phyloP scores from a whole-genome alignment of 1,284 basidiomycete genomes.

The Irpex rosettiformis region DNA sequence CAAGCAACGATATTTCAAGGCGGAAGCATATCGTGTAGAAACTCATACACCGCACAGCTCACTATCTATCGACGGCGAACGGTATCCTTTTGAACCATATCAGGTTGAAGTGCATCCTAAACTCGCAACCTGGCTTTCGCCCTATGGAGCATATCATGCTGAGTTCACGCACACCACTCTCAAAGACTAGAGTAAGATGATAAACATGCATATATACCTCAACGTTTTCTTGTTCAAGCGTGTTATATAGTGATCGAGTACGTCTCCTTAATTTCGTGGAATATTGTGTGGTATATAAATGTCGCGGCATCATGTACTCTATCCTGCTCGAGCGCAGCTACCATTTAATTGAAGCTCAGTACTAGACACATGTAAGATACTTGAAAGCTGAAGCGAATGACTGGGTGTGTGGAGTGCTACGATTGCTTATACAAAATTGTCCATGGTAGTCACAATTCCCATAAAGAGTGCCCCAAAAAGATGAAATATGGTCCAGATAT shows the following conservation, averaged over 20 bases:
- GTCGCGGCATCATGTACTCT: not conserved
- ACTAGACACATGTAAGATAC: conserved; percentile 13
- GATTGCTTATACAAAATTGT: conserved; percentile 18
- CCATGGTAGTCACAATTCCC: conserved; percentile 18
- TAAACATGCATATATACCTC: not conserved
- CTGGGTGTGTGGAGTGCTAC: conserved; percentile 11
- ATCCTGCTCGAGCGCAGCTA: conserved; percentile 8
- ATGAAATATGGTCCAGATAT: conserved; percentile 26
- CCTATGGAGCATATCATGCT: conserved; percentile 61
- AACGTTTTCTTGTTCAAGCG: not conserved
- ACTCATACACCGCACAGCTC: conserved; percentile 54
- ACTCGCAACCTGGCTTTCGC: conserved; percentile 69
- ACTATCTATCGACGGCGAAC: conserved; percentile 82
- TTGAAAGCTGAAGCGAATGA: conserved; percentile 23
- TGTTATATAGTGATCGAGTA: not conserved
- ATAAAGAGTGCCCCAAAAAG: conserved; percentile 23
- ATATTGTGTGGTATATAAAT: not conserved
- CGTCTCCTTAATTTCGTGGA: not conserved
- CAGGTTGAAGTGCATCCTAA: conserved; percentile 80
- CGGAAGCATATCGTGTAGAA: conserved; percentile 71
- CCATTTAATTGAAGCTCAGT: conserved; percentile 10
- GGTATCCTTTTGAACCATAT: conserved; percentile 75
- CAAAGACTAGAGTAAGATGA: not conserved
- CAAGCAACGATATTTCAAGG: conserved; percentile 81
- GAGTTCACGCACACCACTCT: conserved; percentile 35